These are phyloP conservation scores for Collybia sordida DNA, from an alignment of 768 basidiomycete species.

Conservation along the genomic window DNA sequence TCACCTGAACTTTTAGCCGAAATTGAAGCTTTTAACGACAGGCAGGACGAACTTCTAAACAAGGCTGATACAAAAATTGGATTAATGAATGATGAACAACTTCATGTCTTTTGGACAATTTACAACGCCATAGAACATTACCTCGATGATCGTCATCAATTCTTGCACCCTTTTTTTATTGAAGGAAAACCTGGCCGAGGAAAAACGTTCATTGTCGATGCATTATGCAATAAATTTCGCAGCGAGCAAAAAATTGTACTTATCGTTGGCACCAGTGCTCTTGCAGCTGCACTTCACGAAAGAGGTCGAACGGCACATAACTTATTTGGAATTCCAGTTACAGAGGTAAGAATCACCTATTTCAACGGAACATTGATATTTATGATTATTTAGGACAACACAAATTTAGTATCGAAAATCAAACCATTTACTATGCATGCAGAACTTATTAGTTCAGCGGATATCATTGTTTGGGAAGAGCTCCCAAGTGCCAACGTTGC, in stretches of 20 bases:
- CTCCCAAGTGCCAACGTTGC: not conserved
- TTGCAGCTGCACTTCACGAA: slow-evolving; percentile 8
- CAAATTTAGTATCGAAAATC: not conserved
- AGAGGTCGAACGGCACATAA: slow-evolving; percentile 6
- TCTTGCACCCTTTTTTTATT: not conserved
- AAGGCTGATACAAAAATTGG: not conserved
- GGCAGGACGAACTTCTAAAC: not conserved
- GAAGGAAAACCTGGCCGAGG: not conserved
- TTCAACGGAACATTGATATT: not conserved
- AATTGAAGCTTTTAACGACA: not conserved
- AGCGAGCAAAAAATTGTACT: slow-evolving; percentile 1
- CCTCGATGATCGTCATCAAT: not conserved
- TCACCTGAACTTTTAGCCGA: not conserved
- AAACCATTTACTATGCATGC: not conserved
- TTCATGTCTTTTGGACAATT: not conserved
- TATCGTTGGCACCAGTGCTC: slow-evolving; percentile 5
- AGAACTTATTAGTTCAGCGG: not conserved
- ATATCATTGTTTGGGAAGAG: not conserved
- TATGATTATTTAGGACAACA: not conserved
- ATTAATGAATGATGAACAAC: not conserved
- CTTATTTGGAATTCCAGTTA: slow-evolving; percentile 9
- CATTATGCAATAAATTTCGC: not conserved
- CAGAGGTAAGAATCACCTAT: slow-evolving; percentile 1
- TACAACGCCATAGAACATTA: not conserved
- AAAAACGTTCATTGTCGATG: not conserved